Base-by-base conservation (phyloP, 2,329 filamentous ascomycete species). In the Aureobasidium sp. region DNA sequence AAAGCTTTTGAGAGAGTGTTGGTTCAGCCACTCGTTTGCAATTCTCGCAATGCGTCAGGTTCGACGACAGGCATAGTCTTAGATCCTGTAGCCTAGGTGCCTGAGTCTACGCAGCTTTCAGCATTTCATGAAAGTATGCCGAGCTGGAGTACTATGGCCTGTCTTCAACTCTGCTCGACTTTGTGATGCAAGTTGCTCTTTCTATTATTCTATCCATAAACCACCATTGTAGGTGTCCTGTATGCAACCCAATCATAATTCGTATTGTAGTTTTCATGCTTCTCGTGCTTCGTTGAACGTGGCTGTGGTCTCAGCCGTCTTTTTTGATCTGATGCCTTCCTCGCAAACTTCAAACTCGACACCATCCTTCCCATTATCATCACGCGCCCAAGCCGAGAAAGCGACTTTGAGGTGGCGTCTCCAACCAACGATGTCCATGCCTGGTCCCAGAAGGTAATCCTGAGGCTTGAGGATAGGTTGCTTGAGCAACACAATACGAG, bases 321-420 rank as follows among this genome's bases (percentile, higher is more conserved):
- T 63, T 17, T 55, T 55, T 5, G 46, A 27, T 17, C 62, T 60
- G 34, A 78, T 67, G 0, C 90, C 90, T 0, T 84, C 86, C 70
- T 82, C 84, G 68, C 80, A 85, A 62, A 97, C 87, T 72, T 91
- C 87, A 73, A 91, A 95, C 70, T 90, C 87, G 4, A 87, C 79
- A 15, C 83, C 84, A 69, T 59, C 80, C 65, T 26, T 51, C 5
- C 12, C 80, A 77, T 58, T 80, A 72, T 17, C 82, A 77, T 64
- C 81, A 2, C 77, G 75, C 4, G 83, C 83, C 82, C 95, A 94
- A 1, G 89, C 84, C 53, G 91, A 88, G 77, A 96, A 97, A 0
- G 96, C 93, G 9, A 97, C 84, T 74, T 92, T 95, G 80, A 96
- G 86, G 79, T 85, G 90, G 63, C 93, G 80, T 66, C 82, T 82